These are phyloP conservation scores for Phytophthora pini DNA, from an alignment of 352 stramenopile genomes.

Conservation along the genomic window DNA sequence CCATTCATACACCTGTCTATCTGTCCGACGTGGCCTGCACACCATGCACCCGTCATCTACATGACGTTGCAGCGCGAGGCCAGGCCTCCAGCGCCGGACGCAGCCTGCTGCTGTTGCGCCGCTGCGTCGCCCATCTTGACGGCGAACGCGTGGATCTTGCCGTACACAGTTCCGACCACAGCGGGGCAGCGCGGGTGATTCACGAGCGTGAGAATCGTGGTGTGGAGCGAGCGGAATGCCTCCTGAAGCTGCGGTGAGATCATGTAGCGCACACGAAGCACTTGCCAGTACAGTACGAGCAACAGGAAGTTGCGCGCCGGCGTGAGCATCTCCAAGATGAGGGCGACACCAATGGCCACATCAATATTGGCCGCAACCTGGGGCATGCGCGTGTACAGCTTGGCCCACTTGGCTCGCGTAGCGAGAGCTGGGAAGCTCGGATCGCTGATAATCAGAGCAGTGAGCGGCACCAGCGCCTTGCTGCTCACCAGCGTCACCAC, in stretches of 20 bases:
- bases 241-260: slow-evolving; percentile 88
- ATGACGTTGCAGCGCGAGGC: slow-evolving; percentile 74
- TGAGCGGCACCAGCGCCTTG: slow-evolving; percentile 64
- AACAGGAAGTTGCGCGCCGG: slow-evolving; percentile 88
- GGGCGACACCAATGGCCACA: slow-evolving; percentile 79
- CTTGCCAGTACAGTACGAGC: slow-evolving; percentile 90
- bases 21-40: slow-evolving; percentile 9
- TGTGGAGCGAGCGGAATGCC: slow-evolving; percentile 78
- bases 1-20: slow-evolving; percentile 31
- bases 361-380: slow-evolving; percentile 83
- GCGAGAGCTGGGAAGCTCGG: slow-evolving; percentile 61
- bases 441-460: slow-evolving; percentile 67
- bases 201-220: slow-evolving; percentile 59
- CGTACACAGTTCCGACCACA: slow-evolving; percentile 59
- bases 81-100: slow-evolving; percentile 39
- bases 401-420: slow-evolving; percentile 76
- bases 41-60: slow-evolving; percentile 42
- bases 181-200: slow-evolving; percentile 76
- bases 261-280: slow-evolving; percentile 92
- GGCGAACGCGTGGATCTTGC: slow-evolving; percentile 74
- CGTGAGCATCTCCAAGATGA: slow-evolving; percentile 86
- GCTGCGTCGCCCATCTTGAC: slow-evolving; percentile 72
- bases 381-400: slow-evolving; percentile 83
- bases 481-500: slow-evolving; percentile 54
- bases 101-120: slow-evolving; percentile 47